A percentile compares a stretch with the other conserved stretches of the same genome.
Conservation (phyloP, 306 rosid species). For the Gleditsia sinensis region DNA sequence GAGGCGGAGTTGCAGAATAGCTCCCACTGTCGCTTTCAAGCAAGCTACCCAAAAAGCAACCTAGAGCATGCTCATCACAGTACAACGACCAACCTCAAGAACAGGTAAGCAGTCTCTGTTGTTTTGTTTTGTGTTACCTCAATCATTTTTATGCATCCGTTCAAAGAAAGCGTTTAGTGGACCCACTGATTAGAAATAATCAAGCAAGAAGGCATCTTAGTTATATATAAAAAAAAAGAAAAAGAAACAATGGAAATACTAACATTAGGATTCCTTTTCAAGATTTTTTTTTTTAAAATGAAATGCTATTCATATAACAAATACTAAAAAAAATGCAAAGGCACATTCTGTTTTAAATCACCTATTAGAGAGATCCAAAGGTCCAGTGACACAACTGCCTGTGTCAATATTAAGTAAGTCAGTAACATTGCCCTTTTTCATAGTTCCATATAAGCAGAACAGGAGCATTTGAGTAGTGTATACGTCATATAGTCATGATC, state of each 20-base stretch:
- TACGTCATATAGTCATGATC: no score
- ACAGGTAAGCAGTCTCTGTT: constrained; percentile 48
- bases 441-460: not conserved
- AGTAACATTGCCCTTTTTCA: not conserved
- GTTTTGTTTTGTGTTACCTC: constrained; percentile 33
- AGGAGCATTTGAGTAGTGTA: no score
- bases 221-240: not conserved
- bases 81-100: constrained; percentile 30
- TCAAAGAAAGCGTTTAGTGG: constrained; percentile 42
- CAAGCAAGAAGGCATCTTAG: constrained; percentile 29
- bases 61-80: constrained; percentile 33
- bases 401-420: no score
- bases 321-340: not conserved
- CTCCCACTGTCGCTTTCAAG: constrained; percentile 99
- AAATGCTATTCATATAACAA: no score
- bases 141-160: constrained; percentile 37
- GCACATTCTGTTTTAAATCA: no score
- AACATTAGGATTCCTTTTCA: no score
- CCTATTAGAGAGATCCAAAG: no score
- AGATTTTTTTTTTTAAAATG: no score
- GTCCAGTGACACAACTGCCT: no score
- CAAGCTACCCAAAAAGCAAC: constrained; percentile 74
- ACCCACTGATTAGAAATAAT: constrained; percentile 38
- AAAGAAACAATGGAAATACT: constrained; percentile 2
- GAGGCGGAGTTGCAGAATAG: constrained; percentile 99